A percentile compares a stretch with the other conserved stretches of the same genome.
Conservation (phyloP, 2,329 filamentous ascomycete species). For the Teratosphaeria viscida region DNA sequence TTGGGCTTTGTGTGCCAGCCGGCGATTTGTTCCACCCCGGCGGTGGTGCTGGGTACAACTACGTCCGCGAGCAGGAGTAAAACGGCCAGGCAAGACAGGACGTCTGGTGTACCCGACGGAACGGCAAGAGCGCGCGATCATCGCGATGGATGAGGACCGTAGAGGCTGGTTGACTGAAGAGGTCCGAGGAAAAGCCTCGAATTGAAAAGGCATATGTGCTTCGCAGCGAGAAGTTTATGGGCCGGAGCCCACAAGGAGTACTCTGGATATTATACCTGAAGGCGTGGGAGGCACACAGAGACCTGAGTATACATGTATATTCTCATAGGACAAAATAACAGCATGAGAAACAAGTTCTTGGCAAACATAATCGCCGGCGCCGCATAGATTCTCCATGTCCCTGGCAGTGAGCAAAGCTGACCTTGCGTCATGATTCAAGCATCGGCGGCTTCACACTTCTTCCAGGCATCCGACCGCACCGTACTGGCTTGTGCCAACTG, state of each 20-base stretch:
- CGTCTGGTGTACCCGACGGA: not conserved
- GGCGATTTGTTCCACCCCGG: constrained; percentile 22
- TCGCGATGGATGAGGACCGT: not conserved
- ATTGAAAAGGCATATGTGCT: not conserved
- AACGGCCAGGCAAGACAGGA: not conserved
- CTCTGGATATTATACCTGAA: not conserved
- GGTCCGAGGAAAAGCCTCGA: not conserved
- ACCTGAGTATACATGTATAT: not conserved
- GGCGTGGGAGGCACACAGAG: not conserved
- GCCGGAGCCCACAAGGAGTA: not conserved
- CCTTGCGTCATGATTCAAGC: no score
- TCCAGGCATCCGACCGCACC: no score
- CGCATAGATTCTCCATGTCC: no score
- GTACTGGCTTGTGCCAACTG: no score
- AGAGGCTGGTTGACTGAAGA: not conserved
- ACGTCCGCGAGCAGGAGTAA: not conserved
- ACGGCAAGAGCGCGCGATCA: not conserved
- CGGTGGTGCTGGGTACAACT: constrained; percentile 7
- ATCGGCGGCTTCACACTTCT: no score
- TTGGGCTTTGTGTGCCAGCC: constrained; percentile 74
- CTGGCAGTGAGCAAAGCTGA: no score
- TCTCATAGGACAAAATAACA: no score
- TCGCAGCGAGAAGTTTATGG: not conserved
- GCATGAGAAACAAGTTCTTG: no score
- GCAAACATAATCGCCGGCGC: no score